These are phyloP conservation scores for Litchi chinensis DNA, from an alignment of 345 rosid species.

Conservation along the genomic window DNA sequence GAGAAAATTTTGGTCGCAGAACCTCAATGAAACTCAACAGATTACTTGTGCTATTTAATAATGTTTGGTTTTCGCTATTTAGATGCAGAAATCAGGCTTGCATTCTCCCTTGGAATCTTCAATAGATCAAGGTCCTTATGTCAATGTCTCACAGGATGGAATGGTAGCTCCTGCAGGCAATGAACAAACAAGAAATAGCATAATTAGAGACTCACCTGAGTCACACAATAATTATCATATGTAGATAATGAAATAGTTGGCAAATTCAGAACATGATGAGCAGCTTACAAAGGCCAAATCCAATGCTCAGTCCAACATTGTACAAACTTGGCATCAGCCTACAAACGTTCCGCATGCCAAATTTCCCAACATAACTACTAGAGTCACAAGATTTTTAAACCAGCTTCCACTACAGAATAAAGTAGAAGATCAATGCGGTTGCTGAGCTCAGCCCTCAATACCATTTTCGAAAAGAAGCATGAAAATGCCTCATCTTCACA, in stretches of 20 bases:
- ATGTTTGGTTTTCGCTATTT: conserved; percentile 21
- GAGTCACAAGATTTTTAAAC: conserved; percentile 42
- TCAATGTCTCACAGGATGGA: conserved; percentile 66
- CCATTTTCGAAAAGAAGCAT: conserved; percentile 51
- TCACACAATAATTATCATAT: background rate
- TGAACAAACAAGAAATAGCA: conserved; percentile 32
- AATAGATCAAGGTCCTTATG: conserved; percentile 69
- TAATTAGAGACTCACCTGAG: conserved; percentile 17
- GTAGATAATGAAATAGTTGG: conserved; percentile 13
- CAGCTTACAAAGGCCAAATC: conserved; percentile 26
- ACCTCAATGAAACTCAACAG: background rate
- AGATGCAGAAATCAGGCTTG: conserved; percentile 32
- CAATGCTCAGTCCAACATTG: background rate
- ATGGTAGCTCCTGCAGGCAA: conserved; percentile 61
- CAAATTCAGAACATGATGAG: conserved; percentile 28
- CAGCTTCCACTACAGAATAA: conserved; percentile 39
- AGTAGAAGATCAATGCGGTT: conserved; percentile 47
- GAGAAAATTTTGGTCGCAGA: background rate
- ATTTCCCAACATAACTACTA: conserved; percentile 23
- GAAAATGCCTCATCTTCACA: conserved; percentile 24
- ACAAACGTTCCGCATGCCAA: conserved; percentile 27
- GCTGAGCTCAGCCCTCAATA: conserved; percentile 55
- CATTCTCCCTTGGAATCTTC: conserved; percentile 41
- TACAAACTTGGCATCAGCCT: conserved; percentile 26
- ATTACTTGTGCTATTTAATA: background rate